phyloP scores from a whole-genome alignment of 2,329 filamentous ascomycete genomes.

The Colletotrichum noveboracense region DNA sequence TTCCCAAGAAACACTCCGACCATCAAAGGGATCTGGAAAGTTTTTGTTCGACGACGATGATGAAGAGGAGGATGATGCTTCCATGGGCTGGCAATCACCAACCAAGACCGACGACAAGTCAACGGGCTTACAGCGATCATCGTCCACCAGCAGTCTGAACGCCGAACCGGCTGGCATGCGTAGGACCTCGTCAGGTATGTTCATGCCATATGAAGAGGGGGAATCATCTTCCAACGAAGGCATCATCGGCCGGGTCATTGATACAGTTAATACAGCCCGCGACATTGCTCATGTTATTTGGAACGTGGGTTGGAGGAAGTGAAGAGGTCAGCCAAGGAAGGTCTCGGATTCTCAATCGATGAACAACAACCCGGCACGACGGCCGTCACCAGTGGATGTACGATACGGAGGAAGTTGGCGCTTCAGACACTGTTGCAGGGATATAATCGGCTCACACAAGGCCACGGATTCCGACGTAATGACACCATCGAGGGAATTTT shows the following conservation, averaged over 20 bases:
- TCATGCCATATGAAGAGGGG: conserved; percentile 84
- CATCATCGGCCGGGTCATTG: conserved; percentile 79
- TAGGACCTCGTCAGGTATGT: conserved; percentile 85
- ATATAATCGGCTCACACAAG: neutral
- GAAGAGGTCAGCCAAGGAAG: conserved; percentile 22
- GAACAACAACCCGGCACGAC: neutral
- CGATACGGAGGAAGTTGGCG: neutral
- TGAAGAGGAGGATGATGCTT: conserved; percentile 58
- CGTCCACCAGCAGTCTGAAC: conserved; percentile 54
- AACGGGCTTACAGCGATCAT: conserved; percentile 47
- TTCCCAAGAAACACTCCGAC: conserved; percentile 82
- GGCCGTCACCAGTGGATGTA: neutral
- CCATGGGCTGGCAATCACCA: conserved; percentile 24
- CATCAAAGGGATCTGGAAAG: conserved; percentile 69
- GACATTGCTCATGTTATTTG: conserved; percentile 75
- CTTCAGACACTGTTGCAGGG: neutral
- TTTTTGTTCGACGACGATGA: conserved; percentile 65
- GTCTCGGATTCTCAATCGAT: neutral
- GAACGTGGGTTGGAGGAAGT: conserved; percentile 72
- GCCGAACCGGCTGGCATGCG: conserved; percentile 68
- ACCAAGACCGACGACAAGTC: conserved; percentile 23
- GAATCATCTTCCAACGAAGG: conserved; percentile 66
- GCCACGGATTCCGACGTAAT: neutral
- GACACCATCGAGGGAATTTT: neutral
- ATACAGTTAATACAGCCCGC: conserved; percentile 77